Base-by-base conservation (phyloP, 2,329 filamentous ascomycete genomes). In the Hypoxylon sp. region DNA sequence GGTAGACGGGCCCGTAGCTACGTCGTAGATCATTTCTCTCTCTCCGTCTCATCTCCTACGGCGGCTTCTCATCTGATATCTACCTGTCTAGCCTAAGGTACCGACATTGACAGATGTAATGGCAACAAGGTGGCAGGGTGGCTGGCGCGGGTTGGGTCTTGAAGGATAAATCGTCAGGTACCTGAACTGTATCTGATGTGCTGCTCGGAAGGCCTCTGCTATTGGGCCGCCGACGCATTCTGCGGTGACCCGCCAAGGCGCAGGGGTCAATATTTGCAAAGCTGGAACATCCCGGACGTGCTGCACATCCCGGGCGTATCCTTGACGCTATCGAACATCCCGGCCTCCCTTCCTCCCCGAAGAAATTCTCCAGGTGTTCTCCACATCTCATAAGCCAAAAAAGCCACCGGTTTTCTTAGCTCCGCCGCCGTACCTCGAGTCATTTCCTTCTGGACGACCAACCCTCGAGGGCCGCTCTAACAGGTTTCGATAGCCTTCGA, bases 331-430 rank as follows among this genome's bases (percentile, higher is more conserved):
- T 52, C 46, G 37, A 15, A 43, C 24, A 53, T 18, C 51, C 48
- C 45, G 53, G 56, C 50, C 29, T 55, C 50, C 48, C 45, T 56
- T 55, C 50, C 29, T 55, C 50, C 45, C 37, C 38, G 1, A 40
- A 45, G 48, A 38, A 54, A 47, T 62, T 55, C 60, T 60, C 53
- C 57, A 63, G 53, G 55, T 49, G 46, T 31, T 49, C 56, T 59
- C 51, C 59, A 55, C 55, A 50, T 15, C 40, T 49, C 38, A 43
- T 58, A 42, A 53, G 49, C 33, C 47, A 29, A 55, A 35, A 55
- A 24, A 50, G 37, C 46, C 26, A 31, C 52, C 43, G 24, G 40
- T 35, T 23, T 54, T 24, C 23, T 48, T 42, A 41, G 46, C 52
- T 38, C 40, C 9, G 20, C 43, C 55, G 13, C 41, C 46, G 40